phyloP scores from a whole-genome alignment of 257 asterid species.

The Solanum chmielewskii region DNA sequence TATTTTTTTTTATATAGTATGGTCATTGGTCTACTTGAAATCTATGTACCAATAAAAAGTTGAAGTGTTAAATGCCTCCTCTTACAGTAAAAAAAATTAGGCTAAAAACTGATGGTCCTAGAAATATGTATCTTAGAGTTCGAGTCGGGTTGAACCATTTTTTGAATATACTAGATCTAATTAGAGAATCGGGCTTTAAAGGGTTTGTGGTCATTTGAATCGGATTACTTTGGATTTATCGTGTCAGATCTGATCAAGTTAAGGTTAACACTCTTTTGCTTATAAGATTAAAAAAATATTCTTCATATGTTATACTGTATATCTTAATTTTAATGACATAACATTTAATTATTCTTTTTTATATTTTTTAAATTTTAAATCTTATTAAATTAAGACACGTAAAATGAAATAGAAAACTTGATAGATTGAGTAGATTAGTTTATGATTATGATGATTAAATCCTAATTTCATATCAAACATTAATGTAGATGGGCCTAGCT shows the following conservation, averaged over 20 bases:
- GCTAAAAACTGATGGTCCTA: neutral
- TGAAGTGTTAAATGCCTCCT: neutral
- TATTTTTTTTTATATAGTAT: too few species aligned
- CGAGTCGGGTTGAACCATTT: neutral
- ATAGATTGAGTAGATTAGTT: neutral
- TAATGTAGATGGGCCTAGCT: neutral
- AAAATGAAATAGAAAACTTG: neutral
- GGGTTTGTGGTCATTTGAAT: neutral
- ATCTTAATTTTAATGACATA: neutral
- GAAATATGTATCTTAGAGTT: neutral
- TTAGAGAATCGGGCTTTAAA: neutral
- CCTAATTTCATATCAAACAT: neutral
- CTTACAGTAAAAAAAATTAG: neutral
- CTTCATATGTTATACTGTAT: too few species aligned
- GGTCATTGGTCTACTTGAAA: neutral
- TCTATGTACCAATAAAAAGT: neutral
- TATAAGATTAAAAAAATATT: too few species aligned
- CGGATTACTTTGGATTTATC: too few species aligned
- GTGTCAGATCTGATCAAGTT: rapidly evolving
- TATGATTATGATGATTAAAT: neutral
- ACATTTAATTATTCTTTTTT: too few species aligned
- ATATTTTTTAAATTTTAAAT: too few species aligned
- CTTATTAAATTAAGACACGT: neutral
- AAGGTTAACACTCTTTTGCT: neutral
- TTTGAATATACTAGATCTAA: too few species aligned